These are phyloP conservation scores for Golubevia sp. DNA, from an alignment of 1,284 basidiomycete species.

Conservation along the genomic window DNA sequence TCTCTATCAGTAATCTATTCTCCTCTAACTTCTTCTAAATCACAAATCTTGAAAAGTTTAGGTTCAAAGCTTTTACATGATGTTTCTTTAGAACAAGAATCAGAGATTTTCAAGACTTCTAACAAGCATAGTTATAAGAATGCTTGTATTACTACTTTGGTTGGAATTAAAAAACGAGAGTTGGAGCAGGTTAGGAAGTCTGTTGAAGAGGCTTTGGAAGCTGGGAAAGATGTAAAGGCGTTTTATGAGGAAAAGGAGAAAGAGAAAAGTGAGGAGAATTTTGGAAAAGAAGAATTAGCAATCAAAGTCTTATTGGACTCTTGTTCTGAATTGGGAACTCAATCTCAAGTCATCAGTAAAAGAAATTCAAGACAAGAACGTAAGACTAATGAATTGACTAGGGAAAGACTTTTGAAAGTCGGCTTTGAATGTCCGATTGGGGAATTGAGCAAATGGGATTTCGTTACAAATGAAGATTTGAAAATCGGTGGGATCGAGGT, in stretches of 20 bases:
- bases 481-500: constrained; percentile 12
- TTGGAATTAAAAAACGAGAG: constrained; percentile 32
- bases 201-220: constrained; percentile 12
- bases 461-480: constrained; percentile 10
- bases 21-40: constrained; percentile 9
- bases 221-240: constrained; percentile 10
- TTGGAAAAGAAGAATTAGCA: neutral
- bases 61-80: constrained; percentile 20
- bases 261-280: too few species aligned
- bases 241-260: neutral
- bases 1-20: constrained; percentile 24
- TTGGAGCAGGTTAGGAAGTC: neutral
- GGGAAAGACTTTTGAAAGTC: constrained; percentile 20
- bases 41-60: too few species aligned
- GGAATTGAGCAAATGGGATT: constrained; percentile 32
- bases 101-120: constrained; percentile 22
- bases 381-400: constrained; percentile 20
- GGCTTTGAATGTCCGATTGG: constrained; percentile 35
- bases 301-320: constrained; percentile 3
- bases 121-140: constrained; percentile 28
- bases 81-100: constrained; percentile 30
- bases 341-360: constrained; percentile 30
- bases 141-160: constrained; percentile 33
- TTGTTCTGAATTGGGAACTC: constrained; percentile 40
- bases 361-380: constrained; percentile 13